Evolutionary conservation across 2,329 filamentous ascomycete species (phyloP).

Genomic region (Neonectria magnoliae): DNA sequence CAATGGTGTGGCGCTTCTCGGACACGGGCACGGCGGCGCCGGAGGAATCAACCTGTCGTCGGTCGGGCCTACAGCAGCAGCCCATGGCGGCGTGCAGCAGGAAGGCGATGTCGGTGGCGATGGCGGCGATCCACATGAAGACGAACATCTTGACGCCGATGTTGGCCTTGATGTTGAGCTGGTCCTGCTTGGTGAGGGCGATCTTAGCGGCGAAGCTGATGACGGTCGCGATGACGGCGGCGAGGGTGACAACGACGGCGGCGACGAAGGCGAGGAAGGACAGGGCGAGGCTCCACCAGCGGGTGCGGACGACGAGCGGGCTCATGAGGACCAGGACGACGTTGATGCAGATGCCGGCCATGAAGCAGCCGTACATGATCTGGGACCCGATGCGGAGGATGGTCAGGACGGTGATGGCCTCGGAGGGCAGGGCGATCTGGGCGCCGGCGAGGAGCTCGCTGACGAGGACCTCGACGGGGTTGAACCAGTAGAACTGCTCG

Average conservation of each 20-base stretch:
- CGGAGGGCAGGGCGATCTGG: conserved; percentile 80
- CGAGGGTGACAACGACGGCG: conserved; percentile 74
- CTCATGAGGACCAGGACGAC: conserved; percentile 77
- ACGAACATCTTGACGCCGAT: conserved; percentile 81
- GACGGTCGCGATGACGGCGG: conserved; percentile 79
- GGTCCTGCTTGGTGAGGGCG: conserved; percentile 74
- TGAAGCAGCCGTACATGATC: conserved; percentile 91
- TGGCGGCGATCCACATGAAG: conserved; percentile 88
- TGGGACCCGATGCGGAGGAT: conserved; percentile 80
- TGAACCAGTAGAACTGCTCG: conserved; percentile 84
- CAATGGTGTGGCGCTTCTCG: conserved; percentile 35
- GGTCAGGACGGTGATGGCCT: conserved; percentile 77
- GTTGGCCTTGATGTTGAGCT: conserved; percentile 78
- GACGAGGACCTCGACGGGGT: conserved; percentile 84
- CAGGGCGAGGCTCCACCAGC: conserved; percentile 74
- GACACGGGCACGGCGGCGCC: conserved; percentile 23
- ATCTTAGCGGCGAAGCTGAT: conserved; percentile 86
- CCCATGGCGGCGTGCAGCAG: conserved; percentile 78
- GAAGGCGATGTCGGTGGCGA: conserved; percentile 74
- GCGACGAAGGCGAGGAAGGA: conserved; percentile 74
- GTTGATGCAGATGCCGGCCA: conserved; percentile 75
- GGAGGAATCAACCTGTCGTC: conserved; percentile 20
- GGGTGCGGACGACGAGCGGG: conserved; percentile 63
- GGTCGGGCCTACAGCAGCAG: conserved; percentile 71
- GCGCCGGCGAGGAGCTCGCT: conserved; percentile 84